These are phyloP conservation scores for Saraca asoca DNA, from an alignment of 331 rosid genomes.

Conservation along the genomic window DNA sequence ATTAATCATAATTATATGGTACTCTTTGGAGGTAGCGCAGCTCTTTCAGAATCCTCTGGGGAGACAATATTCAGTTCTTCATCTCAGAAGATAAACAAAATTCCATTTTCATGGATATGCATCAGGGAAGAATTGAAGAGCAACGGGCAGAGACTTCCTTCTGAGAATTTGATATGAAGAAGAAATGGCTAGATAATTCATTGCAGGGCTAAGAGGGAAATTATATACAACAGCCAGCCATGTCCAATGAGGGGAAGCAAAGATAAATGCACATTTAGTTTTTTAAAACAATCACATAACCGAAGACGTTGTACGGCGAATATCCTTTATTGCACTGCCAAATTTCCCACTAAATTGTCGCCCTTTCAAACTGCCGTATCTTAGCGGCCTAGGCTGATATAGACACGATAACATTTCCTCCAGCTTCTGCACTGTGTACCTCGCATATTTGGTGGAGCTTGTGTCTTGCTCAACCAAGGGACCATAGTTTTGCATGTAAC, in stretches of 20 bases:
- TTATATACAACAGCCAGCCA: slow-evolving; percentile 56
- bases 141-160: slow-evolving; percentile 31
- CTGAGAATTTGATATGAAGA: not conserved
- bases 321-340: slow-evolving; percentile 60
- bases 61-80: slow-evolving; percentile 30
- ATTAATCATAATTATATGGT: slow-evolving; percentile 37
- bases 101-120: slow-evolving; percentile 39
- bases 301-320: slow-evolving; percentile 83
- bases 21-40: slow-evolving; percentile 37
- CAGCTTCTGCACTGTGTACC: slow-evolving; percentile 80
- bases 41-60: slow-evolving; percentile 17
- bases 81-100: slow-evolving; percentile 43
- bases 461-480: slow-evolving; percentile 98
- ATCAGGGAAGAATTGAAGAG: slow-evolving; percentile 31
- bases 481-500: slow-evolving; percentile 98
- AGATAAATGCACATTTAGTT: slow-evolving; percentile 10
- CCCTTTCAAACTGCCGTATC: slow-evolving; percentile 74
- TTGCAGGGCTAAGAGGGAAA: slow-evolving; percentile 39
- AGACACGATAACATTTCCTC: slow-evolving; percentile 85
- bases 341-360: slow-evolving; percentile 71
- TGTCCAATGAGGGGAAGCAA: too few relatives aligned
- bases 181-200: slow-evolving; percentile 12
- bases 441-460: slow-evolving; percentile 61
- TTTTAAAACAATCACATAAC: slow-evolving; percentile 53
- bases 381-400: slow-evolving; percentile 73